phyloP scores from a whole-genome alignment of 2,329 filamentous ascomycete species.

The Alternaria consortialis region DNA sequence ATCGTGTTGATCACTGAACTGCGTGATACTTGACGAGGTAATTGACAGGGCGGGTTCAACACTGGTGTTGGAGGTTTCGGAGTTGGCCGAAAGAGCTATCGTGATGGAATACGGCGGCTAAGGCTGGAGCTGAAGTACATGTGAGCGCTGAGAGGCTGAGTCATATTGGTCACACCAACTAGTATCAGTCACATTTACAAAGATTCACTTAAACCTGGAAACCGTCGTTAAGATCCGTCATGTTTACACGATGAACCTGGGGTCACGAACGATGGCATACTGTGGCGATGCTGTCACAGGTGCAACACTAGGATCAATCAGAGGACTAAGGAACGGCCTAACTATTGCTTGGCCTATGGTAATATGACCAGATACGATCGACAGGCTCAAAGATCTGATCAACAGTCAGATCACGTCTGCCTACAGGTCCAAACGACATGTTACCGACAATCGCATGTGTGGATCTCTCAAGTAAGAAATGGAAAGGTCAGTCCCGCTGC shows the following conservation, averaged over 20 bases:
- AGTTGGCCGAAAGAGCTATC: slow-evolving; percentile 2
- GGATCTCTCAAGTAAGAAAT: neutral
- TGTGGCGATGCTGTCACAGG: neutral
- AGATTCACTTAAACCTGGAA: neutral
- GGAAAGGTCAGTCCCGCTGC: neutral
- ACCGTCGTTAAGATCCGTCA: neutral
- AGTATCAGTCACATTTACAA: neutral
- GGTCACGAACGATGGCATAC: neutral
- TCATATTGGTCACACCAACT: neutral
- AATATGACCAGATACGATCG: neutral
- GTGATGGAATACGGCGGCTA: slow-evolving; percentile 3
- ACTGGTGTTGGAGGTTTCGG: neutral
- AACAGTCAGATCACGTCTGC: neutral
- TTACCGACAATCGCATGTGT: neutral
- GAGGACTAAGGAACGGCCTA: neutral
- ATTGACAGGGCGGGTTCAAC: neutral
- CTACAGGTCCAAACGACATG: neutral
- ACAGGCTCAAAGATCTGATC: neutral
- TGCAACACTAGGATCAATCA: neutral
- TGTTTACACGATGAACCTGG: neutral
- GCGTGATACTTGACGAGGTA: neutral
- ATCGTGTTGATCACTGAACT: neutral
- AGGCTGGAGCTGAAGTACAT: slow-evolving; percentile 4
- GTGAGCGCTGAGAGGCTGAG: neutral
- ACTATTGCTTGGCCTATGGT: neutral